Evolutionary conservation across 352 stramenopile species (phyloP), one percentile per base, ranked within the genome.

Genomic region (Plasmopara halstedii): DNA sequence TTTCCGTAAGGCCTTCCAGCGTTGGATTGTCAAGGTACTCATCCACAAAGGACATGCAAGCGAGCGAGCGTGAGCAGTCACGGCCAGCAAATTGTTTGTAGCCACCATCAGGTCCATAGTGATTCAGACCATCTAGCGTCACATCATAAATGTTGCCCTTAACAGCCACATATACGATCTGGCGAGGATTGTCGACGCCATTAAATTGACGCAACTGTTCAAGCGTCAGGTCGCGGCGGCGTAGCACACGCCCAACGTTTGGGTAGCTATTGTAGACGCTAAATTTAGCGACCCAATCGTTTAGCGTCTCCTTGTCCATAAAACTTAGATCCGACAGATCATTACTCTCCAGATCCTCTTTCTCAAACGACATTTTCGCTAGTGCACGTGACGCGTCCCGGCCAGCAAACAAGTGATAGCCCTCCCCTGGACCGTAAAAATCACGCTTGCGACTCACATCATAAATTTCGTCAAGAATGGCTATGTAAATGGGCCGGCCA

Each of bases 101-200:
- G 26, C 88, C 77, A 15, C 92, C 85, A 29, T 88, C 86, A 1
- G 88, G 76, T 25, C 89, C 90, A 67, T 99, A 99, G 68, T 98
- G 95, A 21, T 82, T 68, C 8, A 77, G 51, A 4, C 95, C 84
- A 42, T 97, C 94, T 62, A 98, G 95, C 17, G 89, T 97, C 39
- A 98, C 88, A 68, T 99, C 96, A 70, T 97, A 99, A 33, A 99
- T 94, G 44, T 96, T 95, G 53, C 92, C 83, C 15, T 92, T 91
- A 3, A 96, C 58, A 17, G 70, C 94, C 31, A 99, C 69, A 61
- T 98, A 98, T 44, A 98, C 94, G 15, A 83, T 96, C 39, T 94
- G 72, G 46, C 82, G 74, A 26, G 86, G 83, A 51, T 84, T 76
- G 61, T 89, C 71, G 15, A 84, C 56, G 52, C 85, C 81, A 53